Evolutionary conservation across 768 basidiomycete species (phyloP).

Genomic region (Lactifluus pinguis): DNA sequence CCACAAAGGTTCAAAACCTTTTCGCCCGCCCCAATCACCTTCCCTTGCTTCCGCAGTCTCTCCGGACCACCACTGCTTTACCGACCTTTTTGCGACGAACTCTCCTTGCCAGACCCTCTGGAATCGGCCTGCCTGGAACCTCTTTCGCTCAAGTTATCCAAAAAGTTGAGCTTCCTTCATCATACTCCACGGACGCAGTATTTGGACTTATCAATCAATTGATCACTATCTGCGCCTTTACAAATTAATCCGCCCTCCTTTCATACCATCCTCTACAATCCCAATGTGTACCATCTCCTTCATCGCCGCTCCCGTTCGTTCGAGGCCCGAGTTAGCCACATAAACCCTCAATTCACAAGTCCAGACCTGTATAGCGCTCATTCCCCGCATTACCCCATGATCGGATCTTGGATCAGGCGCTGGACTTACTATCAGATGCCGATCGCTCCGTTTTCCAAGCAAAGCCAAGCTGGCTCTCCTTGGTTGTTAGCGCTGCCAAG

Average conservation of each 20-base stretch:
- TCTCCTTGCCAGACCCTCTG: neutral
- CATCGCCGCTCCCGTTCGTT: constrained; percentile 4
- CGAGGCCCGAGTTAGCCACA: constrained; percentile 1
- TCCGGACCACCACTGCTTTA: neutral
- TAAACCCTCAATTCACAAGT: neutral
- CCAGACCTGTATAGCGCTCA: constrained; percentile 11
- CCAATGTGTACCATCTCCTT: constrained; percentile 8
- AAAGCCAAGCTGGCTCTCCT: too few relatives aligned
- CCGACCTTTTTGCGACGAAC: constrained; percentile 11
- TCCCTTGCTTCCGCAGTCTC: neutral
- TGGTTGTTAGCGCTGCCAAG: neutral
- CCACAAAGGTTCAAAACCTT: neutral
- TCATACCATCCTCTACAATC: neutral
- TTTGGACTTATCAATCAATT: neutral
- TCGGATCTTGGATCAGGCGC: neutral
- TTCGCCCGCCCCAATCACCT: neutral
- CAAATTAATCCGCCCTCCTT: neutral
- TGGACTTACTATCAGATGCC: neutral
- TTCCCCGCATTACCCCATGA: constrained; percentile 15
- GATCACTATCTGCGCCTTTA: constrained; percentile 6
- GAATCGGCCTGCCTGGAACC: neutral
- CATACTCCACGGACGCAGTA: neutral
- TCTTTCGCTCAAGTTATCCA: neutral
- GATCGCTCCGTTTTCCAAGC: neutral
- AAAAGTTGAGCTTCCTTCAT: neutral